Base-by-base conservation (phyloP, 2,329 filamentous ascomycete species). In the Eurotiales sp. region DNA sequence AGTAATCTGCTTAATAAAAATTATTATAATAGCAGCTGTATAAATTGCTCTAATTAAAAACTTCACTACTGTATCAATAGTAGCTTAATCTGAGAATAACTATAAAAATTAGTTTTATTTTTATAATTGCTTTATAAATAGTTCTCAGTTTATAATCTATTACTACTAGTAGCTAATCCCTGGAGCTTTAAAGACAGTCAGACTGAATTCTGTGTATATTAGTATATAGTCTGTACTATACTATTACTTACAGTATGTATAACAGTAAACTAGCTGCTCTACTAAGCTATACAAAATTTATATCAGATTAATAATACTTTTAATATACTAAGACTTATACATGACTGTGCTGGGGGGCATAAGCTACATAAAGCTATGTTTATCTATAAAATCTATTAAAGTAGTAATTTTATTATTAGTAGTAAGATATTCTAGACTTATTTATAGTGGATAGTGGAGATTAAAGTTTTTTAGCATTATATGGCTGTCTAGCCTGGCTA, bases 391-490 rank as follows among this genome's bases (percentile, higher is more conserved):
- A 4, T 50, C 27, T 4, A 56, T 29, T 4, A 54, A 30, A 2
- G 41, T 36, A 4, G 52, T 46, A 1, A 46, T 49, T n/a, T 27
- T 17, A 2, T 46, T 14, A 27, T 51, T 29, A 3, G 23, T 27
- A 39, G 39, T 14, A 11, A 22, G 10, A 22, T 43, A 42, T 3
- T 40, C 40, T 8, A 30, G 29, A 15, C 53, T 19, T 7, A 48
- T 30, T 50, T 25, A 51, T 12, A 39, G 41, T 23, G 49, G 43
- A 36, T 53, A 29, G 27, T 54, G 40, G 5, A 50, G 46, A 22
- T 53, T 56, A 45, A 55, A 45, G 19, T 56, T 42, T 21, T 46
- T 34, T 10, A 54, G 25, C 14, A 47, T 17, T 4, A 55, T n/a
- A n/a, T n/a, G n/a, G n/a, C n/a, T n/a, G n/a, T n/a, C n/a, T n/a